Evolutionary conservation across 306 rosid genomes (phyloP).

Genomic region (Cicer yamashitae): DNA sequence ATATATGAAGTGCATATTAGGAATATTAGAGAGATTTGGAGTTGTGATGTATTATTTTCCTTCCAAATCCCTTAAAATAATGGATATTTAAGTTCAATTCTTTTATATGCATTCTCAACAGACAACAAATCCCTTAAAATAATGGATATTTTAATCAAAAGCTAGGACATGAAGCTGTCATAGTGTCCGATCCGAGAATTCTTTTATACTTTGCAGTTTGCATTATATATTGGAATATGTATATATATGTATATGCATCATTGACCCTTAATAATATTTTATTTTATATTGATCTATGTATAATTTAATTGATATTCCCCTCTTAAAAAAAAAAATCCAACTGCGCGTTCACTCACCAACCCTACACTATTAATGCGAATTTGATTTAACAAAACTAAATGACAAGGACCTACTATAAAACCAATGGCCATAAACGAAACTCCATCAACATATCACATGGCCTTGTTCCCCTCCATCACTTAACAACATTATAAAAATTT

Average conservation of each 20-base stretch:
- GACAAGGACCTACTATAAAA: slow-evolving; percentile 49
- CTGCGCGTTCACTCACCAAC: slow-evolving; percentile 54
- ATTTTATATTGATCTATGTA: not conserved
- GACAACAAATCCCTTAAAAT: slow-evolving; percentile 52
- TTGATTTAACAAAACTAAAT: slow-evolving; percentile 45
- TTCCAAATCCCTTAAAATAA: slow-evolving; percentile 17
- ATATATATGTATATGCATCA: slow-evolving; percentile 17
- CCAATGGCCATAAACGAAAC: slow-evolving; percentile 59
- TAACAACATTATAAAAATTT: slow-evolving; percentile 46
- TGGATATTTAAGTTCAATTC: slow-evolving; percentile 43
- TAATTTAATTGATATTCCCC: too few relatives aligned
- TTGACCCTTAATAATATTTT: slow-evolving; percentile 22
- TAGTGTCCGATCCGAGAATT: slow-evolving; percentile 70
- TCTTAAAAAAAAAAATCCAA: not conserved
- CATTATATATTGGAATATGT: slow-evolving; percentile 23
- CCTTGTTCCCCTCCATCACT: slow-evolving; percentile 72
- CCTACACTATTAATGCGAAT: slow-evolving; percentile 53
- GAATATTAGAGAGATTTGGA: not conserved
- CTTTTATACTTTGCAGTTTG: slow-evolving; percentile 32
- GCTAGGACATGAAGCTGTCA: slow-evolving; percentile 64
- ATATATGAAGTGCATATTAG: not conserved
- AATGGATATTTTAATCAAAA: slow-evolving; percentile 52
- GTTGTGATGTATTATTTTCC: slow-evolving; percentile 1
- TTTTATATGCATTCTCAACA: slow-evolving; percentile 17
- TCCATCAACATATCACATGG: slow-evolving; percentile 85